These are phyloP conservation scores for Phytophthora constricta DNA, from an alignment of 352 stramenopile genomes.

Conservation along the genomic window DNA sequence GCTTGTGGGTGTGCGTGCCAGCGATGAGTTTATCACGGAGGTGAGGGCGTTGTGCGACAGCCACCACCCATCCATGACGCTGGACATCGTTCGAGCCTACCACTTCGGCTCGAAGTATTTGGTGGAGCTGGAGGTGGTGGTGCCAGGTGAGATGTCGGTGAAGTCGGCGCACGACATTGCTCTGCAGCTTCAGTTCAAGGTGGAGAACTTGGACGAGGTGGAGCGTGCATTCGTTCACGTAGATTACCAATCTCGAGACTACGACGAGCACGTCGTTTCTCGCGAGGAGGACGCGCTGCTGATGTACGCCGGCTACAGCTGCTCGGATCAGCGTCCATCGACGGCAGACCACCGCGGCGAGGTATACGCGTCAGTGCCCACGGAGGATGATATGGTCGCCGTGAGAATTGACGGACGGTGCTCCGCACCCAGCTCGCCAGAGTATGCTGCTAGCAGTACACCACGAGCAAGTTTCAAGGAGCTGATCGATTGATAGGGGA, in stretches of 20 bases:
- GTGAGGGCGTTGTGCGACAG: constrained; percentile 79
- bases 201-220: constrained; percentile 91
- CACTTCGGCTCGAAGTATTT: constrained; percentile 96
- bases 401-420: constrained; percentile 7
- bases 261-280: constrained; percentile 74
- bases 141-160: constrained; percentile 90
- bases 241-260: constrained; percentile 90
- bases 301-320: constrained; percentile 42
- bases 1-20: constrained; percentile 72
- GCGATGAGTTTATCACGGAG: constrained; percentile 90
- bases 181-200: constrained; percentile 95
- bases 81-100: constrained; percentile 93
- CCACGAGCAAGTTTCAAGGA: constrained; percentile 25
- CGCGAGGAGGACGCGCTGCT: constrained; percentile 60
- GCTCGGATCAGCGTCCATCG: constrained; percentile 7
- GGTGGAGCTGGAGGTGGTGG: constrained; percentile 94
- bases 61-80: constrained; percentile 75
- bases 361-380: constrained; percentile 26
- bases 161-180: constrained; percentile 94
- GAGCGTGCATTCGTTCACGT: constrained; percentile 96
- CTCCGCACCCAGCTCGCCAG: constrained; percentile 15
- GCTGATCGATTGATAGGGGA: constrained; percentile 14
- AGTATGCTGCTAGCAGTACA: constrained; percentile 8
- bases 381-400: constrained; percentile 17
- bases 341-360: constrained; percentile 20